These are phyloP conservation scores for Kandelia obovata DNA, from an alignment of 345 rosid species.

Conservation along the genomic window DNA sequence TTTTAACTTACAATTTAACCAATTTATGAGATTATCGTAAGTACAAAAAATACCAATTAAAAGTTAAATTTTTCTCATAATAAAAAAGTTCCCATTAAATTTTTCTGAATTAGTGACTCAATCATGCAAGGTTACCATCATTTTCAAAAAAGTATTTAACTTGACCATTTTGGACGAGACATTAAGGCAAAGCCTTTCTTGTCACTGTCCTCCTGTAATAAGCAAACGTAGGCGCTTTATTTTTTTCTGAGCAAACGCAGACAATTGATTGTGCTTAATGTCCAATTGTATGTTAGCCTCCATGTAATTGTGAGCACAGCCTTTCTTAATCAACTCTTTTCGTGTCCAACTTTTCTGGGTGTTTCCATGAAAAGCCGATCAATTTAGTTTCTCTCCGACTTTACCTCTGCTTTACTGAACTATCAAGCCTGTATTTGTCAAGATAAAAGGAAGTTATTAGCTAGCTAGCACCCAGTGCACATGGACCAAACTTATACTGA, in stretches of 20 bases:
- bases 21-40: too few relatives aligned
- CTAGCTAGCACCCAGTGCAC: background rate
- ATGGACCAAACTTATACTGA: too few relatives aligned
- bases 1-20: too few relatives aligned
- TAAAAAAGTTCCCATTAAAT: too few relatives aligned
- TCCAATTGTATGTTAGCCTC: conserved; percentile 30
- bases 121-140: background rate
- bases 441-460: conserved; percentile 6
- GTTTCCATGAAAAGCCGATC: conserved; percentile 22
- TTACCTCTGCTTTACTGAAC: conserved; percentile 4
- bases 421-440: conserved; percentile 6
- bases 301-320: conserved; percentile 14
- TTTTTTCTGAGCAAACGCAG: conserved; percentile 2
- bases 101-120: background rate
- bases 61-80: too few relatives aligned
- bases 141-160: background rate
- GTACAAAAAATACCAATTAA: too few relatives aligned
- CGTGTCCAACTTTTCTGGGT: conserved; percentile 25
- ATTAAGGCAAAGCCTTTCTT: conserved; percentile 12
- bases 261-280: conserved; percentile 26
- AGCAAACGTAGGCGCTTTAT: conserved; percentile 18
- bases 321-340: conserved; percentile 32
- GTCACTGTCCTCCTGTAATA: conserved; percentile 32
- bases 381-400: conserved; percentile 17
- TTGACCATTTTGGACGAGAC: background rate